A percentile compares a stretch with the other conserved stretches of the same genome.
These are phyloP conservation scores for Oryza meridionalis DNA, from an alignment of 176 grass and related monocot genomes.

Conservation along the genomic window DNA sequence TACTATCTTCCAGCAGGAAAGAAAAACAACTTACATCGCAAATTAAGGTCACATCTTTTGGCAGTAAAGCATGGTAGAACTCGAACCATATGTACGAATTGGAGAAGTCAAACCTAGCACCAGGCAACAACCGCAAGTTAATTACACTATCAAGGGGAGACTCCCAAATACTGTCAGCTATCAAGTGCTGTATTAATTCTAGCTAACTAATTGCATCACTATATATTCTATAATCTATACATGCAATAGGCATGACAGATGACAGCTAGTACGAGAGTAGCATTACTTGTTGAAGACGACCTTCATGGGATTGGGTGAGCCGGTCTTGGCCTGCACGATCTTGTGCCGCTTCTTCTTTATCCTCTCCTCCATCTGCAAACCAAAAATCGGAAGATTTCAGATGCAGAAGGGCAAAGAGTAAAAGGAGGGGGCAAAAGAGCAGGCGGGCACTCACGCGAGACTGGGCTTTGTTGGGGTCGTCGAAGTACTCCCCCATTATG, in stretches of 20 bases:
- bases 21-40: conserved; percentile 66
- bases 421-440: neutral
- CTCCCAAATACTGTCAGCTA: neutral
- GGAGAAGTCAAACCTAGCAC: conserved; percentile 78
- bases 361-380: conserved; percentile 84
- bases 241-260: neutral
- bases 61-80: conserved; percentile 85
- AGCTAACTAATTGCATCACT: conserved; percentile 2
- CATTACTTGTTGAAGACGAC: conserved; percentile 93
- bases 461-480: conserved; percentile 87
- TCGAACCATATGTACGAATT: conserved; percentile 96
- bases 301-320: conserved; percentile 69
- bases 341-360: conserved; percentile 85
- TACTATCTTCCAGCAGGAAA: neutral
- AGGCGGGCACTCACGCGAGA: conserved; percentile 52
- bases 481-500: conserved; percentile 77
- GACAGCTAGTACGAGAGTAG: neutral
- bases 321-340: conserved; percentile 89
- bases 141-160: conserved; percentile 14
- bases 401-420: neutral
- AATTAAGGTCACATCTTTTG: conserved; percentile 83
- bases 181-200: neutral
- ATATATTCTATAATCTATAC: neutral
- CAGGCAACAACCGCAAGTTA: neutral
- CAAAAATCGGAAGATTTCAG: conserved; percentile 14